Evolutionary conservation across 306 rosid genomes (phyloP), one percentile per base, ranked within the genome.

Genomic region (Senna siamea): DNA sequence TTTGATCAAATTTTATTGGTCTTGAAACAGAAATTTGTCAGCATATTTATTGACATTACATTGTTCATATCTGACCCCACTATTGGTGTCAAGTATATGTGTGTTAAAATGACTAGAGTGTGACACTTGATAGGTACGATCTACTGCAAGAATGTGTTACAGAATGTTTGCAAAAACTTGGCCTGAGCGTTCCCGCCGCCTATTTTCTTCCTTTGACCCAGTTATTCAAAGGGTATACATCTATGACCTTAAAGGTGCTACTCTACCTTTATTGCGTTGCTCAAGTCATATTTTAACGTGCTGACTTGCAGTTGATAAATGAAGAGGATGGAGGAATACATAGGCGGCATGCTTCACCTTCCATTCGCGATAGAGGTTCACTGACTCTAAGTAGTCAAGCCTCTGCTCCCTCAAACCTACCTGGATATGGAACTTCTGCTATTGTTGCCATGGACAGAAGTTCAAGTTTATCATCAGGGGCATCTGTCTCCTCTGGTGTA

Each of bases 401-500:
- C 48, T 82, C 93, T 61, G 89, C 89, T 82, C 64, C 90, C 63
- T 83, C 99, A 69, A 88, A 85, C 80, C 77, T 90, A 68, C 87
- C 97, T 61, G 99, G 99, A 74, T 95, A 95, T 90, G 98, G 98
- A 84, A 95, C 99, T 79, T 92, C 99, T 73, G 97, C 99, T 52
- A 95, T 95, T 80, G 99, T 95, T 73, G 98, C 98, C 8, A 95
- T 92, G 98, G 97, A 95, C 83, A 90, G 89, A 92, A 95, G 89
- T 87, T 90, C 98, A 44, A 95, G 82, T 74, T 80, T 95, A 78
- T 84, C 95, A 22, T 87, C 98, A 12, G 97, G 98, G 77, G 84
- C 92, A 60, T 85, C 97, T 61, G 70, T 89, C 68, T 88, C 99
- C 65, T 87, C 93, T 40, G 96, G 98, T 44, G 76, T 86, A 61